Base-by-base conservation (phyloP, 2,329 filamentous ascomycete species). In the Coniochaeta hoffmannii region DNA sequence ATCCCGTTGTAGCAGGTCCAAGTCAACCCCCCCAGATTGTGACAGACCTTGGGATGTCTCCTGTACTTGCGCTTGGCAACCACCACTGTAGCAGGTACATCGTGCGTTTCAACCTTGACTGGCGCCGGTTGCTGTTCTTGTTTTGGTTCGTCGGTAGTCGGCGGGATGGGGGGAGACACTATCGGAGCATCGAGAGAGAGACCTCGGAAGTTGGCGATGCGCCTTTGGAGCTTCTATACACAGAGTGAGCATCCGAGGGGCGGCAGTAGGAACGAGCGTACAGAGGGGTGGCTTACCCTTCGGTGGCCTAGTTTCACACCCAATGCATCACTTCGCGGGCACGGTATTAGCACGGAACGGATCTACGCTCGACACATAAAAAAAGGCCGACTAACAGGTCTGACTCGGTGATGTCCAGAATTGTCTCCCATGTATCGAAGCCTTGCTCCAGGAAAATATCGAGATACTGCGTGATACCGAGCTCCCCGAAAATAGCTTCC, bases 341-440 rank as follows among this genome's bases (percentile, higher is more conserved):
- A 49, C 30, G 44, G 31, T 50, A 53, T 61, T 54, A 62, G 60
- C 52, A 57, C 34, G n/a, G n/a, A 30, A 22, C 22, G 26, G 41
- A 54, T 14, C 36, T 26, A 30, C 4, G n/a, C 73, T 15, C n/a
- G 12, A 24, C 10, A 28, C 44, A 30, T 17, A 50, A 22, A 15
- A 11, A 8, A 7, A 15, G 49, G 49, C 31, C 11, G 17, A 53
- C 85, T 68, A 71, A 90, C 87, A 94, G 76, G 65, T 94, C 89
- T 24, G 87, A 88, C 70, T 93, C 89, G 58, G 89, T 90, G 54
- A 94, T 91, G 66, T 93, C 89, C 53, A 91, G 76, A 55, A 93
- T 85, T 1, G 86, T 91, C 32, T 90, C 87, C 89, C 89, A 93
- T 11, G 85, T 84, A 69, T 94, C 89, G 68, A 94, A 94, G 3